phyloP scores from a whole-genome alignment of 2,329 filamentous ascomycete genomes.

The Trichoderma koningii region DNA sequence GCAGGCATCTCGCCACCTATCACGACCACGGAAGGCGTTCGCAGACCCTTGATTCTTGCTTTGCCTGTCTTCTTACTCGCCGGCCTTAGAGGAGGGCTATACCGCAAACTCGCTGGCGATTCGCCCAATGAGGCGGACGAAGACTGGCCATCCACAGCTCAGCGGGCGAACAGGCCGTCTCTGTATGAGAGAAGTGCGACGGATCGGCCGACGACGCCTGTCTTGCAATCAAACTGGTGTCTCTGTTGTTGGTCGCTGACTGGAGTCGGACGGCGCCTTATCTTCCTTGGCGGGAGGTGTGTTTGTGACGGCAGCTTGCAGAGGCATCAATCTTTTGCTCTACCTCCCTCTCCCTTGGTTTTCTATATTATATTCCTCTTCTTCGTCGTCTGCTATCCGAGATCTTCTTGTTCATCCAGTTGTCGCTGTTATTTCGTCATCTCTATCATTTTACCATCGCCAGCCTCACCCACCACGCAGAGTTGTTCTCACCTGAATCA shows the following conservation, averaged over 20 bases:
- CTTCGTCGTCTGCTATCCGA: neutral
- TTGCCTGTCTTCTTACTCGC: neutral
- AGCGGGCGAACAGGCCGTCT: neutral
- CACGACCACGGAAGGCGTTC: neutral
- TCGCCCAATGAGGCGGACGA: constrained; percentile 1
- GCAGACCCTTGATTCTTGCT: neutral
- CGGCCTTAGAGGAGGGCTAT: neutral
- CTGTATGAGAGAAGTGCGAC: constrained; percentile 1
- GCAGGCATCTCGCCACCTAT: constrained; percentile 11
- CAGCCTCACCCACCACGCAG: neutral
- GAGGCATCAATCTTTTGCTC: neutral
- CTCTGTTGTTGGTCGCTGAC: neutral
- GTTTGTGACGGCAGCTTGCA: constrained; percentile 5
- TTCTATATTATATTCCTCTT: neutral
- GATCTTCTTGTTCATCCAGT: neutral
- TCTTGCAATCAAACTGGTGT: neutral
- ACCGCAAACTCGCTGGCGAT: neutral
- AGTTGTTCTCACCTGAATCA: neutral
- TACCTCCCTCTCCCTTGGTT: neutral
- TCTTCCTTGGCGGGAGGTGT: neutral
- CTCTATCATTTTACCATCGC: neutral
- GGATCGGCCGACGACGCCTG: neutral
- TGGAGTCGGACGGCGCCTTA: neutral
- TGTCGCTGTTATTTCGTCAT: too few species aligned
- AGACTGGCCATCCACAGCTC: neutral